A percentile compares a stretch with the other conserved stretches of the same genome.
phyloP scores from a whole-genome alignment of 2,329 filamentous ascomycete genomes.

The Neobulgaria alba region DNA sequence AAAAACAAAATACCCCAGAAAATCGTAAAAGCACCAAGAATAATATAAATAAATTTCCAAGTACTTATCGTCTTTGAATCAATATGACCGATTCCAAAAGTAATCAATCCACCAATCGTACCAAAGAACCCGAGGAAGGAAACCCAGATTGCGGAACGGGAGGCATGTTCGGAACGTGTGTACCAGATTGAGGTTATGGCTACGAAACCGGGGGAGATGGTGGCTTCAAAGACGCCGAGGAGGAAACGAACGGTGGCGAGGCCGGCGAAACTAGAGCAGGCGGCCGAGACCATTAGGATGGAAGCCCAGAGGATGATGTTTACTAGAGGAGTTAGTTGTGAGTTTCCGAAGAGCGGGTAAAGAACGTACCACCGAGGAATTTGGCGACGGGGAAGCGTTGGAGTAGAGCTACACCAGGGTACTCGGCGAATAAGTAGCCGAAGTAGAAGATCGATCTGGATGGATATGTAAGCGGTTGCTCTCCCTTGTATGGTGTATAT shows the following conservation, averaged over 20 bases:
- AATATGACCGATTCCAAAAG: not conserved
- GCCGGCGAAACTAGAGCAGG: not conserved
- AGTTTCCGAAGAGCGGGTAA: too few relatives aligned
- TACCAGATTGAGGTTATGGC: not conserved
- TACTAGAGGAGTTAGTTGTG: too few relatives aligned
- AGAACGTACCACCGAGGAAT: too few relatives aligned
- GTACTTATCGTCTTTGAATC: not conserved
- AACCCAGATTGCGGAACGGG: conserved; percentile 46
- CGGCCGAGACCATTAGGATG: not conserved
- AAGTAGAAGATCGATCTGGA: conserved; percentile 3
- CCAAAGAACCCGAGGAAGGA: conserved; percentile 32
- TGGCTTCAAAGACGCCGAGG: conserved; percentile 14
- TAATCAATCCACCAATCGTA: conserved; percentile 29
- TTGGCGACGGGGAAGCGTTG: conserved; percentile 1
- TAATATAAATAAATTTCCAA: conserved; percentile 35
- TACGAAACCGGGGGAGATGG: conserved; percentile 29
- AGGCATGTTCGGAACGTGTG: conserved; percentile 21
- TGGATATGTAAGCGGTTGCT: too few relatives aligned
- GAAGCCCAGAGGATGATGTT: too few relatives aligned
- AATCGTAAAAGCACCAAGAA: not conserved
- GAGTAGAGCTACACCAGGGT: not conserved
- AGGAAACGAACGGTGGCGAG: conserved; percentile 22
- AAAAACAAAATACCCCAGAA: not conserved
- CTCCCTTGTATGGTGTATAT: too few relatives aligned
- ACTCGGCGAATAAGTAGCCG: conserved; percentile 1